A percentile compares a stretch with the other conserved stretches of the same genome.
These are phyloP conservation scores for Globisporangium yorkense DNA, from an alignment of 352 stramenopile species.

Conservation along the genomic window DNA sequence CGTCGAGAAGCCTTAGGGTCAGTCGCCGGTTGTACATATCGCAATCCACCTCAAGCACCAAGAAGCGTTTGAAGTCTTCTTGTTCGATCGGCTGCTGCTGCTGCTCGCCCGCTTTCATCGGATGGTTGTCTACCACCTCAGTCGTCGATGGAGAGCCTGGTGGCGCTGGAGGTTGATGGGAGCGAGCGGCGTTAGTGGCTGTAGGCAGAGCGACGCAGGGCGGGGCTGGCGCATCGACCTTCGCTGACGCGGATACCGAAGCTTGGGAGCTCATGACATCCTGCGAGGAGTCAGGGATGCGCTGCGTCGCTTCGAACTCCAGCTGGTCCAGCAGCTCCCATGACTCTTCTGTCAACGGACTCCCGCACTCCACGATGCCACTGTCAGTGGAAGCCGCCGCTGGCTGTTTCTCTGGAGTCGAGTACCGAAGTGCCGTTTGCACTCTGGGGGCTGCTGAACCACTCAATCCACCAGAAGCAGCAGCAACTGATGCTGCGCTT, in stretches of 20 bases:
- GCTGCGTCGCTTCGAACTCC: conserved; percentile 51
- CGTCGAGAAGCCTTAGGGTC: conserved; percentile 55
- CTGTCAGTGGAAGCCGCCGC: conserved; percentile 2
- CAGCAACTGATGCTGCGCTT: background rate
- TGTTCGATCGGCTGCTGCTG: background rate
- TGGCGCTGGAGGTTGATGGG: conserved; percentile 7
- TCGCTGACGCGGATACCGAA: background rate
- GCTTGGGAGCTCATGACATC: conserved; percentile 4
- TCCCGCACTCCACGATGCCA: conserved; percentile 35
- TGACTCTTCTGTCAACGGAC: conserved; percentile 70
- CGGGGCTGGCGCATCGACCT: conserved; percentile 21
- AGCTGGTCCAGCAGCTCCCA: conserved; percentile 73
- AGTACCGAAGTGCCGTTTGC: conserved; percentile 1
- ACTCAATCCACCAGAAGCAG: background rate
- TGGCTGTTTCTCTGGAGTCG: conserved; percentile 1
- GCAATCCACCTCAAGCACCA: conserved; percentile 61
- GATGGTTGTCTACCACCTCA: conserved; percentile 1
- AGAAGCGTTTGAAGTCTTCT: conserved; percentile 47
- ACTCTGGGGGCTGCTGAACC: background rate
- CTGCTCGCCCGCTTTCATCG: background rate
- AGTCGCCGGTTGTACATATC: conserved; percentile 45
- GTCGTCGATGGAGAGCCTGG: background rate
- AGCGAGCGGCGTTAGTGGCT: conserved; percentile 7
- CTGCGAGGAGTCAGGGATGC: conserved; percentile 16
- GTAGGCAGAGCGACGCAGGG: conserved; percentile 16